Base-by-base conservation (phyloP, 345 rosid species). In the Murraya paniculata region DNA sequence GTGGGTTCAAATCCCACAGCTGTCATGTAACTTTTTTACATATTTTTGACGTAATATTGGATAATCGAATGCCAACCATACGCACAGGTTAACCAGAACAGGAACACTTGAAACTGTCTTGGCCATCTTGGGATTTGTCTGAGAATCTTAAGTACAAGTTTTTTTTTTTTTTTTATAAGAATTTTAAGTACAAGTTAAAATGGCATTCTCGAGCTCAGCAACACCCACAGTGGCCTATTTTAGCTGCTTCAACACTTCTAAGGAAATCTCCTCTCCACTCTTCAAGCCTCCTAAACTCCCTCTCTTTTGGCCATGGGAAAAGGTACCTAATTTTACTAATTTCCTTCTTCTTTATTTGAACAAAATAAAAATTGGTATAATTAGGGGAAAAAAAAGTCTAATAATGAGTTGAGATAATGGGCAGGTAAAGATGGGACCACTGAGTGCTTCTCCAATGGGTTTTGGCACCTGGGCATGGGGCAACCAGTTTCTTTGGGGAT, bases 1-100 rank as follows among this genome's bases (percentile, higher is more conserved):
- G 98, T 94, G 98, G 97, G 99, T 96, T 96, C 98, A 96, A 94
- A 92, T 90, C 94, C 97, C 97, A 91, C 92, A 94, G 99, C 95
- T 91, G 94, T 94, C 95, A 96, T 13, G 18, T 3, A 2, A 11
- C n/a, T n/a, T n/a, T 13, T 3, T 10, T 45, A 11, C 4, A 2
- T 33, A 13, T 13, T 45, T 45, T 45, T 0, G 4, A 2, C 5
- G 0, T 45, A 1, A 45, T 45, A 13, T 45, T 13, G 50, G 5
- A 45, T 45, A 13, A 53, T 31, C 33, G 33, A 31, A 1, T 31
- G 33, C 33, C 71, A n/a, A 0, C 3, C 71, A 38, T n/a, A n/a
- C 71, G 38, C 0, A 65, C 21, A 39, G 0, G 24, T 25, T 6
- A 4, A 2, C 71, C 1, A 24, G 22, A 33, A 9, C 24, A 41